Evolutionary conservation across 306 rosid species (phyloP), one percentile per base, ranked within the genome.

Genomic region (Cucurbita pepo): DNA sequence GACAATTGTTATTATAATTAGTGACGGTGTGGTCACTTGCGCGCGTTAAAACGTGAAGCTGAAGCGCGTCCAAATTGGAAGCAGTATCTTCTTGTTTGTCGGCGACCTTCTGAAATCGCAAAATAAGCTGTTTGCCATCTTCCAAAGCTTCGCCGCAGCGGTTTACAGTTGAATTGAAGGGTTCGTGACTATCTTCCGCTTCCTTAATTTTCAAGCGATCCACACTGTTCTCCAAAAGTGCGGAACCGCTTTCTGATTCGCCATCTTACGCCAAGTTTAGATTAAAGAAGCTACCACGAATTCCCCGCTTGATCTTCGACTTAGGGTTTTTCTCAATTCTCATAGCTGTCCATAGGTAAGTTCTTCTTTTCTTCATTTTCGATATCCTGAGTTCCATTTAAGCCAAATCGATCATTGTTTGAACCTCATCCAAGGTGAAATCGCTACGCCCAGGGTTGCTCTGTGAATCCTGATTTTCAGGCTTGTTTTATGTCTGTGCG

Each of bases 311-410:
- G 83, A 79, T 82, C 74, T 85, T 88, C 89, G 81, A 65, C 58
- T 56, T 84, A 56, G 88, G 84, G 77, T 74, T 88, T 76, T 76
- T 73, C 78, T 75, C 69, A 43, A 48, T 76, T 65, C 79, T 75
- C 69, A 56, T 54, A n/a, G 48, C 37, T 44, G 19, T 56, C 75
- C 7, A 76, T 77, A 66, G 22, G 97, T 86, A 80, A 86, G 88
- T 82, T 36, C 21, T 34, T 69, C 52, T 57, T 57, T 52, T 55
- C 48, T 59, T 38, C 13, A 36, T 53, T 36, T 36, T 25, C 51
- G 10, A 69, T 61, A 8, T 37, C 34, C 0, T 6, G 6, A 21
- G 1, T 21, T n/a, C 34, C 6, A 64, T 65, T 63, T 11, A 41
- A n/a, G 18, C 54, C 37, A 65, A 65, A 41, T 63, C 50, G 13